A percentile compares a stretch with the other conserved stretches of the same genome.
Conservation (phyloP, 73 alveolate species). For the Stentor coeruleus region DNA sequence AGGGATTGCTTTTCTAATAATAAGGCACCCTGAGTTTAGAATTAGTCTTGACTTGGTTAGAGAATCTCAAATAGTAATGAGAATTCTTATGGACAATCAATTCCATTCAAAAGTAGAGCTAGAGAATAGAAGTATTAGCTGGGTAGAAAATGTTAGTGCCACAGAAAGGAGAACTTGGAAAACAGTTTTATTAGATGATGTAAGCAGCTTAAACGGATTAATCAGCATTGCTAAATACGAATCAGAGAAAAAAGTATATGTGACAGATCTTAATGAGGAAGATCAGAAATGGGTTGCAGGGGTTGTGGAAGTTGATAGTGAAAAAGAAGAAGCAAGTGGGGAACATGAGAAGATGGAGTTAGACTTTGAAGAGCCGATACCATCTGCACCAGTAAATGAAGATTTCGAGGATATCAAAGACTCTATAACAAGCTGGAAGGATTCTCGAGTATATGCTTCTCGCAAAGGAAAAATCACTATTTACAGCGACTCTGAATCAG, state of each 20-base stretch:
- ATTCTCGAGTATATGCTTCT: not conserved
- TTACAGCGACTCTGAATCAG: not conserved
- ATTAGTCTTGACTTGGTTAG: conserved; percentile 15
- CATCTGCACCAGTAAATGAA: not conserved
- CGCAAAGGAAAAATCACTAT: not conserved
- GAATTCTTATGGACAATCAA: not conserved
- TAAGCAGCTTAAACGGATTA: not conserved
- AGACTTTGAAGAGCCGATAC: not conserved
- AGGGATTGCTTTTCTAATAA: conserved; percentile 23
- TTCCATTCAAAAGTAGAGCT: not conserved
- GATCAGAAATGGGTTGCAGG: conserved; percentile 3
- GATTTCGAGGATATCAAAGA: not conserved
- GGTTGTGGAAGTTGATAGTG: not conserved
- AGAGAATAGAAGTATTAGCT: not conserved
- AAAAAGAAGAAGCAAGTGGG: too few species aligned
- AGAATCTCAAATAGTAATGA: not conserved
- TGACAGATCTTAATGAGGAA: not conserved
- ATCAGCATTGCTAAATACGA: not conserved
- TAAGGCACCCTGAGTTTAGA: not conserved
- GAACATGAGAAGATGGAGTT: too few species aligned
- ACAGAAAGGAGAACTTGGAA: not conserved
- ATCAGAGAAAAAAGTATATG: not conserved
- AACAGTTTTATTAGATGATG: not conserved
- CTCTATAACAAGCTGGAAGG: not conserved
- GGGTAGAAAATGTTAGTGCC: conserved; percentile 4